These are phyloP conservation scores for Mesostigma viride DNA, from an alignment of 139 green algal species.

Conservation along the genomic window DNA sequence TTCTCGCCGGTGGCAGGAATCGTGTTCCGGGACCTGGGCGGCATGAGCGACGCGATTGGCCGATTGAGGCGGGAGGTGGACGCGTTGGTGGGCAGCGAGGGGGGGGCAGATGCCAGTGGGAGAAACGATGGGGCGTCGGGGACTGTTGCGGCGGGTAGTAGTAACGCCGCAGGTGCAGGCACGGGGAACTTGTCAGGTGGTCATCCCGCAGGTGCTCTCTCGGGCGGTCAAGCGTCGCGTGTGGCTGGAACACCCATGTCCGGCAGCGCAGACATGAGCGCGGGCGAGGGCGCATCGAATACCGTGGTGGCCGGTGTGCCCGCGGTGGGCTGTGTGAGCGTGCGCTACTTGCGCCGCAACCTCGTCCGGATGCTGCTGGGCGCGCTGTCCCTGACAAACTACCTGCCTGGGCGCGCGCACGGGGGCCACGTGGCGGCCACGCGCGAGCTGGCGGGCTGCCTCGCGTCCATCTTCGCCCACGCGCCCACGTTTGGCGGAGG, in stretches of 20 bases:
- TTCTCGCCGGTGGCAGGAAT: slow-evolving; percentile 45
- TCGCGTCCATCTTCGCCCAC: slow-evolving; percentile 55
- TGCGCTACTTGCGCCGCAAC: not conserved
- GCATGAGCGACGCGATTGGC: slow-evolving; percentile 55
- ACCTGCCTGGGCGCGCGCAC: slow-evolving; percentile 34
- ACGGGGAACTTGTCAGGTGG: too few species aligned
- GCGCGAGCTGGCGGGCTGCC: slow-evolving; percentile 41
- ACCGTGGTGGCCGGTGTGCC: not conserved
- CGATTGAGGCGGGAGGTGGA: slow-evolving; percentile 51
- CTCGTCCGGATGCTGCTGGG: slow-evolving; percentile 85
- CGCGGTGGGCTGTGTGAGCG: not conserved
- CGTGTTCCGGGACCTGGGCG: slow-evolving; percentile 73
- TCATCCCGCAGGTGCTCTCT: too few species aligned
- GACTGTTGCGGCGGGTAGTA: too few species aligned
- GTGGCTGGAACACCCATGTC: too few species aligned
- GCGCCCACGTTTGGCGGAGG: slow-evolving; percentile 65
- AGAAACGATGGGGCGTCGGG: too few species aligned
- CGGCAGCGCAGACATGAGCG: too few species aligned
- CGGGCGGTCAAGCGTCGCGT: too few species aligned
- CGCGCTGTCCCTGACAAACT: slow-evolving; percentile 66
- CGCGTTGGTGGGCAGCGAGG: not conserved
- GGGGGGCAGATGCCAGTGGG: not conserved
- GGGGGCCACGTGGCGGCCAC: slow-evolving; percentile 22
- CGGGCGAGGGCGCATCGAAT: too few species aligned
- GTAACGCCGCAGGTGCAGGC: too few species aligned